A percentile compares a stretch with the other conserved stretches of the same genome.
phyloP scores from a whole-genome alignment of 2,329 filamentous ascomycete species.

The Hymenoscyphus salicellus region DNA sequence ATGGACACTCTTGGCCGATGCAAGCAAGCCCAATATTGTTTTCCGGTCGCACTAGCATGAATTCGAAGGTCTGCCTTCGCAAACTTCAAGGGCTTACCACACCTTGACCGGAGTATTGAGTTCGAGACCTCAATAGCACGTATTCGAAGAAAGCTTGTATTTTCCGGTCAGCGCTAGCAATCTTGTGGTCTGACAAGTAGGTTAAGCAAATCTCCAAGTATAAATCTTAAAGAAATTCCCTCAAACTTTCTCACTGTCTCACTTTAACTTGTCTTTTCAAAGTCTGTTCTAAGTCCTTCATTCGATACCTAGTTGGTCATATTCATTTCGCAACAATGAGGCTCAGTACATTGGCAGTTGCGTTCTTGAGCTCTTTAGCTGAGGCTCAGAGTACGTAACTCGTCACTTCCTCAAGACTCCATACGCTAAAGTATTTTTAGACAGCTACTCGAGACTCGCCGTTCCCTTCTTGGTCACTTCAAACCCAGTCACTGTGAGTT shows the following conservation, averaged over 20 bases:
- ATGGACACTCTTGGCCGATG: slow-evolving; percentile 1
- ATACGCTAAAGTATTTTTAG: neutral
- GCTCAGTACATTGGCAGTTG: slow-evolving; percentile 1
- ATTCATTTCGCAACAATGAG: slow-evolving; percentile 8
- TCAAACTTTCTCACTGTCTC: neutral
- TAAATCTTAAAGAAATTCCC: slow-evolving; percentile 2
- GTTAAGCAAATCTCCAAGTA: neutral
- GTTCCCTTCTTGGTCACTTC: slow-evolving; percentile 7
- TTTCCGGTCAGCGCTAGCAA: neutral
- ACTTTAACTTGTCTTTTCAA: neutral
- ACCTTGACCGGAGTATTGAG: neutral
- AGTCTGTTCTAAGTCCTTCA: neutral
- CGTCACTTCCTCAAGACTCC: no score
- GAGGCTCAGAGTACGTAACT: neutral
- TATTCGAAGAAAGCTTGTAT: neutral
- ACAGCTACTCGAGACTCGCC: slow-evolving; percentile 8
- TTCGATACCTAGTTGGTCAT: neutral
- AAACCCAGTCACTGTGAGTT: slow-evolving; percentile 13
- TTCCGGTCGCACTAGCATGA: neutral
- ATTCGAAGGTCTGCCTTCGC: neutral
- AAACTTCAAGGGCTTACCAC: neutral
- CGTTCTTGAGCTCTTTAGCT: neutral
- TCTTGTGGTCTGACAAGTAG: neutral
- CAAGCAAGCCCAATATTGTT: slow-evolving; percentile 4
- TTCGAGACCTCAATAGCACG: neutral